These are phyloP conservation scores for Vaccinium macrocarpon DNA, from an alignment of 148 eudicot genomes.

Conservation along the genomic window DNA sequence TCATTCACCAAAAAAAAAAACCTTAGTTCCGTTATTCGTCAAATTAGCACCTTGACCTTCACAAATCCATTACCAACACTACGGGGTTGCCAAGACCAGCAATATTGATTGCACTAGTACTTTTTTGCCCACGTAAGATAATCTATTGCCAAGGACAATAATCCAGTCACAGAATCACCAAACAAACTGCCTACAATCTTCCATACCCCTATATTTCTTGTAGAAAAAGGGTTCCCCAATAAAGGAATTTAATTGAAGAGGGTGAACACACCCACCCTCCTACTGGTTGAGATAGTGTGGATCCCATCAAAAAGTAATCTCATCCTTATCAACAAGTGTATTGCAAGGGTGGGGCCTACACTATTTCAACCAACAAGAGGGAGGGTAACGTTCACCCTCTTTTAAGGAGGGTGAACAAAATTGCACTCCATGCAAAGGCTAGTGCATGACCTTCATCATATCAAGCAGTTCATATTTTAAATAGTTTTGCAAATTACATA, in stretches of 20 bases:
- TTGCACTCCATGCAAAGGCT: neutral
- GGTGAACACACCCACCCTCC: too few relatives aligned
- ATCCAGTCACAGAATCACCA: neutral
- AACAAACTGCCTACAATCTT: neutral
- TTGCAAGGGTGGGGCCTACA: too few relatives aligned
- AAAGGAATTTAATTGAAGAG: neutral
- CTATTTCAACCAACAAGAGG: too few relatives aligned
- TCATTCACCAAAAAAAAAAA: neutral
- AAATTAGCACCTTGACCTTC: neutral
- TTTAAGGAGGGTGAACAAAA: too few relatives aligned
- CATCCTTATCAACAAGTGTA: too few relatives aligned
- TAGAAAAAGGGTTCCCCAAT: neutral
- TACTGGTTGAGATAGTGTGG: too few relatives aligned
- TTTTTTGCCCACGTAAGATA: neutral
- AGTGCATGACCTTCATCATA: neutral
- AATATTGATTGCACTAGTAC: neutral
- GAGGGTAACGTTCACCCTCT: too few relatives aligned
- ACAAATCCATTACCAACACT: neutral
- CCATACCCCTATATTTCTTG: neutral
- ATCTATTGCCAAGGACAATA: neutral
- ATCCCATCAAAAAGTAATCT: too few relatives aligned
- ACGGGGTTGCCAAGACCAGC: neutral
- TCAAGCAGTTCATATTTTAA: constrained; percentile 4
- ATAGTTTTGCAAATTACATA: neutral
- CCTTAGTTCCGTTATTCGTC: neutral